Conservation (phyloP, 352 stramenopile species). For the Aphanomyces stellatus region DNA sequence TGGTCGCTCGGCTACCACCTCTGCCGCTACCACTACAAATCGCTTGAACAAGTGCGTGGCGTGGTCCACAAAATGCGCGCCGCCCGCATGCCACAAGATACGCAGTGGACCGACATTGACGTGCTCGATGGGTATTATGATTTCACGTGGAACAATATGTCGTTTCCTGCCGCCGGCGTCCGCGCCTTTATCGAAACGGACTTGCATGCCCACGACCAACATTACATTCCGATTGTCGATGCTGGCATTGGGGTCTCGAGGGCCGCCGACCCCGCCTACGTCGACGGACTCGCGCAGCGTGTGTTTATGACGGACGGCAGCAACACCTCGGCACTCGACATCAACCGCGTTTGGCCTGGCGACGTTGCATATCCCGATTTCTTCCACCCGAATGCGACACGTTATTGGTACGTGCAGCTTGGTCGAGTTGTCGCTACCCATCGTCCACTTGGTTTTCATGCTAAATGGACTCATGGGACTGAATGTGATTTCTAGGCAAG, state of each 20-base stretch:
- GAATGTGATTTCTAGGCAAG: not conserved
- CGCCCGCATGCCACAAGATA: conserved; percentile 33
- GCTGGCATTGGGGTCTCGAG: conserved; percentile 58
- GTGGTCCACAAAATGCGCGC: conserved; percentile 22
- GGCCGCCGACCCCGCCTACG: conserved; percentile 40
- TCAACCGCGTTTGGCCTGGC: conserved; percentile 68
- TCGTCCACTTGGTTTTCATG: not conserved
- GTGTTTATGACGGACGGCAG: conserved; percentile 74
- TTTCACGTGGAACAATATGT: conserved; percentile 51
- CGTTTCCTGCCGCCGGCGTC: conserved; percentile 33
- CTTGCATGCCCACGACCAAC: conserved; percentile 43
- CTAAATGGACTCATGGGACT: not conserved
- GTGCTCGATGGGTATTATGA: conserved; percentile 48
- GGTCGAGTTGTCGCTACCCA: not conserved
- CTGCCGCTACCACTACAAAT: conserved; percentile 41
- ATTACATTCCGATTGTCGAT: conserved; percentile 78
- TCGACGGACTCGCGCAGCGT: conserved; percentile 41
- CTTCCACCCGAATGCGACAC: conserved; percentile 50
- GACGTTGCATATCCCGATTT: conserved; percentile 77
- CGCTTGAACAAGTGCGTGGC: conserved; percentile 8
- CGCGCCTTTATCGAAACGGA: conserved; percentile 32
- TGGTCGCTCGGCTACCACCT: conserved; percentile 83
- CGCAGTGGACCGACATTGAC: conserved; percentile 58
- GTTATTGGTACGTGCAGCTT: conserved; percentile 37
- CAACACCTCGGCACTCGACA: conserved; percentile 46